Evolutionary conservation across 495 filamentous ascomycete species (phyloP).

Genomic region (Venustampulla echinocandica): DNA sequence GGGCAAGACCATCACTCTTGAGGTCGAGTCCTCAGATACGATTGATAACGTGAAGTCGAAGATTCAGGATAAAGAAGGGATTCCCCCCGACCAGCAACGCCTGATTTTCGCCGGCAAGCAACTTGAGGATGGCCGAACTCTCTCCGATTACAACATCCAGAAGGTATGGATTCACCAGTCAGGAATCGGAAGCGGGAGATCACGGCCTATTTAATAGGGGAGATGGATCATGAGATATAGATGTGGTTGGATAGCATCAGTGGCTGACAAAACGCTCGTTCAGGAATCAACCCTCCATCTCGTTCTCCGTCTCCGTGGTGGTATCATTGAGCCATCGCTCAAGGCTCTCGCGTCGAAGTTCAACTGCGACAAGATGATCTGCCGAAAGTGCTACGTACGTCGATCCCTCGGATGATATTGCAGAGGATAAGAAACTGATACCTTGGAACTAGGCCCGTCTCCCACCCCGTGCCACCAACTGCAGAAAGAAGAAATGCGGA

Average conservation of each 20-base stretch:
- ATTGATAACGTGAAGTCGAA: slow-evolving; percentile 98
- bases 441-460: slow-evolving; percentile 68
- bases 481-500: slow-evolving; percentile 99
- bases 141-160: slow-evolving; percentile 99
- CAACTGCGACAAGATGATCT: slow-evolving; percentile 99
- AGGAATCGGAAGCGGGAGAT: slow-evolving; percentile 1
- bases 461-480: slow-evolving; percentile 97
- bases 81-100: slow-evolving; percentile 97
- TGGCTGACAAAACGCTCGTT: slow-evolving; percentile 18
- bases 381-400: slow-evolving; percentile 98
- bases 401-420: slow-evolving; percentile 5
- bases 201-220: slow-evolving; percentile 1
- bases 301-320: slow-evolving; percentile 97
- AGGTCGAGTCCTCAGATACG: slow-evolving; percentile 97
- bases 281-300: slow-evolving; percentile 98
- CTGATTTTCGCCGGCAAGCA: slow-evolving; percentile 99
- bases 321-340: slow-evolving; percentile 98
- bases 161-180: slow-evolving; percentile 55
- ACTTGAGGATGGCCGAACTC: slow-evolving; percentile 96
- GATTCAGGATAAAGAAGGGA: slow-evolving; percentile 99
- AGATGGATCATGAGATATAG: slow-evolving; percentile 5
- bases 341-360: slow-evolving; percentile 98
- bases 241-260: not conserved
- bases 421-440: slow-evolving; percentile 1
- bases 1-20: slow-evolving; percentile 99